phyloP scores from a whole-genome alignment of 169 alveolate genomes.

The Theileria parva region DNA sequence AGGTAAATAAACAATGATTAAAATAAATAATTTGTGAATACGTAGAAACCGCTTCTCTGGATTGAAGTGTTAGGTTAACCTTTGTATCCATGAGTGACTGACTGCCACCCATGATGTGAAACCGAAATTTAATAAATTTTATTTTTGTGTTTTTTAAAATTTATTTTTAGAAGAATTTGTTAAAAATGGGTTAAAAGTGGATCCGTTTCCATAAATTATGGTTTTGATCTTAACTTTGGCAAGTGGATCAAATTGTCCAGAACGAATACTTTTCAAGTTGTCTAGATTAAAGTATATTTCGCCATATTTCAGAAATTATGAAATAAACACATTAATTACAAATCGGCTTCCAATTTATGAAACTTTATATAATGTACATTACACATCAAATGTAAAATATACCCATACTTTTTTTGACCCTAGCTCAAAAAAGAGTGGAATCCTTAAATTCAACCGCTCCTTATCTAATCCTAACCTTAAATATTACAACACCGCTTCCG shows the following conservation, averaged over 20 bases:
- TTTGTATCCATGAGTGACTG: conserved; percentile 59
- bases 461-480: neutral
- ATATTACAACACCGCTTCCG: neutral
- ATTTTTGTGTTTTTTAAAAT: neutral
- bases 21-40: too few species aligned
- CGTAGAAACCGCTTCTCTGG: conserved; percentile 52
- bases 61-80: conserved; percentile 59
- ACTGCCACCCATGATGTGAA: conserved; percentile 38
- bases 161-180: neutral
- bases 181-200: too few species aligned
- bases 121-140: neutral
- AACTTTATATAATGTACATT: conserved; percentile 11
- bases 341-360: neutral
- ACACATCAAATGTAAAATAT: conserved; percentile 4
- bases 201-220: neutral
- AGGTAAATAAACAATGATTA: neutral
- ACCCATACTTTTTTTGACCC: neutral
- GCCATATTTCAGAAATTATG: conserved; percentile 1
- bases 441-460: neutral
- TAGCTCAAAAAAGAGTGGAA: neutral
- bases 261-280: neutral
- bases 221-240: neutral
- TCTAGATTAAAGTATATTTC: conserved; percentile 6
- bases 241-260: neutral
- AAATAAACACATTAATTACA: neutral